phyloP scores from a whole-genome alignment of 2,329 filamentous ascomycete genomes.

The Alternaria metachromatica region DNA sequence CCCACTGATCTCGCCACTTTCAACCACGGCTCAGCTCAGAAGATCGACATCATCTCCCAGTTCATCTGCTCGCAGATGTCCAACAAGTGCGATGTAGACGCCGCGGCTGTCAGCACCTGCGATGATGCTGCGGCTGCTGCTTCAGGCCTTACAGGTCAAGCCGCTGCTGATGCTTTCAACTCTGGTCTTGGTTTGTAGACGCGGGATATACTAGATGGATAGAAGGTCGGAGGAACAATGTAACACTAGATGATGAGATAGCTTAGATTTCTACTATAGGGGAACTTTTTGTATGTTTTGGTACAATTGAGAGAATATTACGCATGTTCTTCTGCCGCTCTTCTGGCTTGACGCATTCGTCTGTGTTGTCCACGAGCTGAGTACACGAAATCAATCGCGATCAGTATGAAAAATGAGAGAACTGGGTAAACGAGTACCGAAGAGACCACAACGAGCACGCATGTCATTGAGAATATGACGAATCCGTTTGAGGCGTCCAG shows the following conservation, averaged over 20 bases:
- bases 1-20: constrained; percentile 54
- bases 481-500: too few species aligned
- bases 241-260: neutral
- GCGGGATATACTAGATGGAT: neutral
- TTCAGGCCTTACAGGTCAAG: constrained; percentile 27
- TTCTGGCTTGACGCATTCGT: too few species aligned
- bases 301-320: neutral
- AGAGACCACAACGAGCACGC: too few species aligned
- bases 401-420: too few species aligned
- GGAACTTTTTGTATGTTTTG: neutral
- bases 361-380: too few species aligned
- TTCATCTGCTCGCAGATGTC: constrained; percentile 58
- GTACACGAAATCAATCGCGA: too few species aligned
- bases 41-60: constrained; percentile 56
- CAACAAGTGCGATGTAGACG: constrained; percentile 33
- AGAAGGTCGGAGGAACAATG: neutral
- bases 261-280: neutral
- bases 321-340: accelerated
- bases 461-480: too few species aligned
- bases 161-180: constrained; percentile 41
- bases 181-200: constrained; percentile 23
- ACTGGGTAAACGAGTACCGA: too few species aligned
- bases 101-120: constrained; percentile 29
- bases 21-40: constrained; percentile 60
- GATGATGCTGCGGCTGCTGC: constrained; percentile 29